These are phyloP conservation scores for Vanderwaltozyma tropicalis DNA, from an alignment of 805 yeast species.

Conservation along the genomic window DNA sequence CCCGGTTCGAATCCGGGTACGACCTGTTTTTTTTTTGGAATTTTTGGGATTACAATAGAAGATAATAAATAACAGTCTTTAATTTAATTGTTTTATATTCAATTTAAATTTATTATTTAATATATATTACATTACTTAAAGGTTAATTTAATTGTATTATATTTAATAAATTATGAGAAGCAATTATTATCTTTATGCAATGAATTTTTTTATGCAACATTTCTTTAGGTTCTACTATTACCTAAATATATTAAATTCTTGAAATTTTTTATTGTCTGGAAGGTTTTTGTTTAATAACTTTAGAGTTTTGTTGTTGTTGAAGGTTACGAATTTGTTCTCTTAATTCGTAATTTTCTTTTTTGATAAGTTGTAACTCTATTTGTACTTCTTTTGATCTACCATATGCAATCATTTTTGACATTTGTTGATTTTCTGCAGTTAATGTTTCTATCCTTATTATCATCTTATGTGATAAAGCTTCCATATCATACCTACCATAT, in stretches of 20 bases:
- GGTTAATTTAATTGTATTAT: too few relatives aligned
- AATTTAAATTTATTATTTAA: too few relatives aligned
- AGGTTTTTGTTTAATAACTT: not conserved
- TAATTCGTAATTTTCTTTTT: constrained; percentile 40
- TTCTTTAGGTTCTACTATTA: not conserved
- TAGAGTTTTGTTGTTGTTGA: not conserved
- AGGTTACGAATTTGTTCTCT: constrained; percentile 19
- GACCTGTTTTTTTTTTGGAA: constrained; percentile 50
- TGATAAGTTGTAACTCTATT: constrained; percentile 54
- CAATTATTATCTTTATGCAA: too few relatives aligned
- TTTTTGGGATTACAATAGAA: too few relatives aligned
- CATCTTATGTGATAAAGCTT: constrained; percentile 66
- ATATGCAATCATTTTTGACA: constrained; percentile 60
- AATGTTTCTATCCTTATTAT: constrained; percentile 49
- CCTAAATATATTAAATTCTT: not conserved
- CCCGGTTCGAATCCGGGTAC: constrained; percentile 82
- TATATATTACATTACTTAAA: too few relatives aligned
- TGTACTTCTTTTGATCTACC: constrained; percentile 67
- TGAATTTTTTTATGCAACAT: not conserved
- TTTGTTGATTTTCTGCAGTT: constrained; percentile 57
- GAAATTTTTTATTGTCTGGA: not conserved
- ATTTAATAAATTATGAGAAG: too few relatives aligned
- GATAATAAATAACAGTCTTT: too few relatives aligned
- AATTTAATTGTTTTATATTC: too few relatives aligned
- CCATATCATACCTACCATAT: constrained; percentile 58